These are phyloP conservation scores for Ligustrum vulgare DNA, from an alignment of 257 asterid genomes.

Conservation along the genomic window DNA sequence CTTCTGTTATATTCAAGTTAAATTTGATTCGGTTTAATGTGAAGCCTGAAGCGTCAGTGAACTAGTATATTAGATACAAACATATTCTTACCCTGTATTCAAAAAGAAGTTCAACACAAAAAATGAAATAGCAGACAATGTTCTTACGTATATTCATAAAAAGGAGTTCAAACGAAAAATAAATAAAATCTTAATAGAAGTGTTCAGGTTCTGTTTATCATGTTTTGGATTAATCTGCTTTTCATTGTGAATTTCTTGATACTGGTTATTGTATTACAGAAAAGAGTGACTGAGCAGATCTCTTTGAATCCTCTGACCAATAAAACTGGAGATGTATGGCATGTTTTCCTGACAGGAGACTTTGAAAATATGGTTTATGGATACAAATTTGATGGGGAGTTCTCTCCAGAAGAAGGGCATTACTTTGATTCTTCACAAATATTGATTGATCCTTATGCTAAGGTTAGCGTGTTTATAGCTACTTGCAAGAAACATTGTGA, in stretches of 20 bases:
- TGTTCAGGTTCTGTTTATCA: not conserved
- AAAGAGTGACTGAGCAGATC: conserved; percentile 77
- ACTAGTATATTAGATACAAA: not conserved
- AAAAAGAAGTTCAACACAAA: not conserved
- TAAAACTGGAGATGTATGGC: conserved; percentile 98
- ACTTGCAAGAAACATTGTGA: not conserved
- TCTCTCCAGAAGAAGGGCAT: conserved; percentile 79
- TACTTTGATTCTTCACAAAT: conserved; percentile 71
- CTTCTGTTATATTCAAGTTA: not conserved
- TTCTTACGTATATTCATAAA: not conserved
- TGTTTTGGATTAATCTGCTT: conserved; percentile 8
- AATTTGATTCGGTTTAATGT: not conserved
- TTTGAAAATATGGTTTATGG: conserved; percentile 76
- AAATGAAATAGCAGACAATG: not conserved
- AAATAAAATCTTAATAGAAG: not conserved
- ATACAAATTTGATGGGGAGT: conserved; percentile 70
- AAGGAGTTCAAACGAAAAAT: not conserved
- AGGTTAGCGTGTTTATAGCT: conserved; percentile 48
- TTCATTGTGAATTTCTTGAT: conserved; percentile 5
- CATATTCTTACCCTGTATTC: not conserved
- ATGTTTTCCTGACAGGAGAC: conserved; percentile 81
- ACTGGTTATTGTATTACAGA: conserved; percentile 43
- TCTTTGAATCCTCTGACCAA: conserved; percentile 61
- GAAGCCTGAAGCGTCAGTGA: not conserved
- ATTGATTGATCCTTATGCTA: conserved; percentile 89